These are phyloP conservation scores for Beauveria sp. DNA, from an alignment of 2,329 filamentous ascomycete genomes.

Conservation along the genomic window DNA sequence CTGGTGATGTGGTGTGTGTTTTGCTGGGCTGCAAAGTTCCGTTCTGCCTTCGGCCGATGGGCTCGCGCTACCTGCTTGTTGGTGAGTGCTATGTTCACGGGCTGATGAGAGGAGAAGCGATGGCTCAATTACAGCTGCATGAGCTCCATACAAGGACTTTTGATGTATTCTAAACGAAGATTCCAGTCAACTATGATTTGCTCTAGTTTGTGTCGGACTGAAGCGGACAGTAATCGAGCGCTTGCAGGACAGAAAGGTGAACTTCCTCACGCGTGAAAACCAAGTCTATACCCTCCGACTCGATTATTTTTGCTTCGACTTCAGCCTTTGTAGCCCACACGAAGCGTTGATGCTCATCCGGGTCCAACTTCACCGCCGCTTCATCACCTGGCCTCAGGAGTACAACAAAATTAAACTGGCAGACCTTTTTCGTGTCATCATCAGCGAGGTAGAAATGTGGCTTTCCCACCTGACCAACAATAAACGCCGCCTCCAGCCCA, in stretches of 20 bases:
- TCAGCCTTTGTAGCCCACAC: neutral
- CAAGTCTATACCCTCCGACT: neutral
- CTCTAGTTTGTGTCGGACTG: neutral
- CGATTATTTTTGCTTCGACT: neutral
- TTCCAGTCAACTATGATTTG: neutral
- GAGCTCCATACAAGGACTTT: neutral
- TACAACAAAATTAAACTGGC: neutral
- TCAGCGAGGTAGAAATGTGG: neutral
- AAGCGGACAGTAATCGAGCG: neutral
- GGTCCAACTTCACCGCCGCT: neutral
- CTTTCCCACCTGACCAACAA: neutral
- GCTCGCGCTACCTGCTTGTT: neutral
- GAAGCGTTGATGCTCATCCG: neutral
- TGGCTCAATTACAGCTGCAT: neutral
- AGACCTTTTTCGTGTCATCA: neutral
- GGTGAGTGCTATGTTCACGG: neutral
- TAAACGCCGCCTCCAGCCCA: neutral
- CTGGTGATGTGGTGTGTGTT: neutral
- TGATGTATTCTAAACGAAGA: neutral
- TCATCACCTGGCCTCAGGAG: neutral
- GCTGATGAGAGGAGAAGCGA: neutral
- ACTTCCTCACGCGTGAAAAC: neutral
- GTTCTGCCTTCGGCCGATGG: neutral
- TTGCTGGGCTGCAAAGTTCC: neutral
- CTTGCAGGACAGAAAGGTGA: neutral